These are phyloP conservation scores for Termitomyces sp. DNA, from an alignment of 768 basidiomycete species.

Conservation along the genomic window DNA sequence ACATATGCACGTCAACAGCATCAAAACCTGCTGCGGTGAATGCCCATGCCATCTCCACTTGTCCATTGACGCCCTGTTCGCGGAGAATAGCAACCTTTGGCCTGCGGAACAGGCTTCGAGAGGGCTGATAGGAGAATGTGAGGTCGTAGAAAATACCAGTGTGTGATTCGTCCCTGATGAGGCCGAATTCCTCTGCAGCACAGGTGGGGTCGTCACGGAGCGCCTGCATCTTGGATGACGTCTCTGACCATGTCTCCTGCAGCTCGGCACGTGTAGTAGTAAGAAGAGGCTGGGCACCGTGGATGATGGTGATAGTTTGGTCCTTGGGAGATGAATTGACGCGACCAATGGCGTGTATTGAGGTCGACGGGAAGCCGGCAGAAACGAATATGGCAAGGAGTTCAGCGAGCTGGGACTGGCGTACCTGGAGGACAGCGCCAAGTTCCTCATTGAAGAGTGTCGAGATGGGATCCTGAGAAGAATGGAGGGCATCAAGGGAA, in stretches of 20 bases:
- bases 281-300: conserved; percentile 49
- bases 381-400: conserved; percentile 58
- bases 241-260: conserved; percentile 90
- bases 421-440: conserved; percentile 88
- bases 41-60: conserved; percentile 98
- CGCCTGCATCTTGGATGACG: conserved; percentile 87
- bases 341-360: conserved; percentile 75
- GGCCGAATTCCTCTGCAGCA: conserved; percentile 77
- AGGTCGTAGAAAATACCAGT: conserved; percentile 76
- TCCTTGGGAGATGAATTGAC: conserved; percentile 51
- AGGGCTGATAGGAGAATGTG: conserved; percentile 42
- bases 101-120: conserved; percentile 37
- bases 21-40: conserved; percentile 93
- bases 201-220: conserved; percentile 77
- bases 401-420: conserved; percentile 44
- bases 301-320: conserved; percentile 59
- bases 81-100: conserved; percentile 94
- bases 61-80: conserved; percentile 98
- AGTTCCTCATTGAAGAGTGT: conserved; percentile 94
- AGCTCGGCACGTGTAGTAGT: conserved; percentile 59
- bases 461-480: conserved; percentile 50
- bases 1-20: conserved; percentile 97
- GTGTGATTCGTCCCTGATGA: conserved; percentile 54
- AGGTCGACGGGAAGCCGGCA: conserved; percentile 69
- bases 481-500: conserved; percentile 54